phyloP scores from a whole-genome alignment of 106 monocot species.

The Allium sativum region DNA sequence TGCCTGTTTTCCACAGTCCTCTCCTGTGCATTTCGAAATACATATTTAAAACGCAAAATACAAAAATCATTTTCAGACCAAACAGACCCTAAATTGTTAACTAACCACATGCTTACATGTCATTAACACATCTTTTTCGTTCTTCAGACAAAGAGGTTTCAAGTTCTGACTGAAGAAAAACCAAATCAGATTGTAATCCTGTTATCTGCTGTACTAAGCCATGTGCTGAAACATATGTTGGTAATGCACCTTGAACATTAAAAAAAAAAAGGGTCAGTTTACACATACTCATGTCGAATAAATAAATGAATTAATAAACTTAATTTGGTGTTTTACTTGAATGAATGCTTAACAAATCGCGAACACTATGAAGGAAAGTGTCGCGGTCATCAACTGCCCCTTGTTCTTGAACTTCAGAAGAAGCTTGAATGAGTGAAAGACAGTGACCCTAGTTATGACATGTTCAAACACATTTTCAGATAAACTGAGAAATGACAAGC shows the following conservation, averaged over 20 bases:
- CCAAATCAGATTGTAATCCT: conserved; percentile 65
- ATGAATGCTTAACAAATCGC: conserved; percentile 76
- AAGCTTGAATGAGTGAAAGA: conserved; percentile 56
- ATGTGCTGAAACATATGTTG: conserved; percentile 80
- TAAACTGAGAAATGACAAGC: too few species aligned
- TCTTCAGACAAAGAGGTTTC: conserved; percentile 90
- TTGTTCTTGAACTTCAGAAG: conserved; percentile 84
- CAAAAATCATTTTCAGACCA: too few species aligned
- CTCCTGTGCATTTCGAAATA: too few species aligned
- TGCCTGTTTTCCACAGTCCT: too few species aligned
- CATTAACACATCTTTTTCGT: conserved; percentile 82
- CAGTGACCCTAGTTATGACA: conserved; percentile 43
- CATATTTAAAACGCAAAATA: too few species aligned
- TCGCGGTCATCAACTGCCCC: conserved; percentile 93
- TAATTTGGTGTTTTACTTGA: conserved; percentile 34
- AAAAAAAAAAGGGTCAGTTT: conserved; percentile 7
- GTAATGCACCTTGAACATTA: conserved; percentile 51
- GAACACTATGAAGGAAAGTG: conserved; percentile 82
- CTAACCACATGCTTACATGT: conserved; percentile 49
- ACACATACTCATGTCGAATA: not conserved
- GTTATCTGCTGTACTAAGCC: conserved; percentile 90
- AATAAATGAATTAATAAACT: too few species aligned
- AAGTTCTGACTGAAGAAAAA: conserved; percentile 79
- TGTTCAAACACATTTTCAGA: not conserved
- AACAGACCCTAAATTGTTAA: too few species aligned